Evolutionary conservation across 2,329 filamentous ascomycete genomes (phyloP).

Genomic region (Botrytis porri): DNA sequence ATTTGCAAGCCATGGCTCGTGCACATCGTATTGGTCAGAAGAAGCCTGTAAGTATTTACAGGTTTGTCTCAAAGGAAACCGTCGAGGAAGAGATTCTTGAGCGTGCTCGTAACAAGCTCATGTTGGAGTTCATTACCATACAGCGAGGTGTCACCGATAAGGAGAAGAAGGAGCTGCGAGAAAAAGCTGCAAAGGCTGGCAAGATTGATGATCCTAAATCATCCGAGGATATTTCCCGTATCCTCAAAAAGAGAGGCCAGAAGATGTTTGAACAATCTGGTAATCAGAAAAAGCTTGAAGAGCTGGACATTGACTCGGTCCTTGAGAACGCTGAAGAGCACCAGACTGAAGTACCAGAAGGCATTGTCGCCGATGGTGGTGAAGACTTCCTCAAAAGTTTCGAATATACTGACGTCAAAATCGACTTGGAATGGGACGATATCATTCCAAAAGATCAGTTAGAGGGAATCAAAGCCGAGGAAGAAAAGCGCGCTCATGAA

Average conservation of each 20-base stretch:
- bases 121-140: constrained; percentile 96
- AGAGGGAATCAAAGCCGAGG: constrained; percentile 83
- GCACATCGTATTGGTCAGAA: constrained; percentile 98
- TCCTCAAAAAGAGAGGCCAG: constrained; percentile 95
- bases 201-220: constrained; percentile 80
- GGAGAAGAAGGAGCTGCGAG: constrained; percentile 70
- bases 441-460: constrained; percentile 95
- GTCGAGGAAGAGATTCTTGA: constrained; percentile 98
- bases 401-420: constrained; percentile 96
- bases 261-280: constrained; percentile 98
- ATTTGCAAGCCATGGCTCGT: constrained; percentile 96
- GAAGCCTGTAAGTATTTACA: constrained; percentile 92
- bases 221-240: constrained; percentile 91
- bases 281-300: constrained; percentile 94
- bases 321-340: constrained; percentile 96
- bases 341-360: constrained; percentile 91
- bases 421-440: constrained; percentile 96
- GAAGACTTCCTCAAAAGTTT: constrained; percentile 89
- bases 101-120: constrained; percentile 92
- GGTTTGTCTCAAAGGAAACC: constrained; percentile 95
- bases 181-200: constrained; percentile 76
- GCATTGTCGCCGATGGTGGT: constrained; percentile 91
- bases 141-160: constrained; percentile 96
- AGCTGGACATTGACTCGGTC: constrained; percentile 95
- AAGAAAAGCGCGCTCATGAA: constrained; percentile 79